Conservation (phyloP, 441 rosid species). For the Biscutella laevigata region DNA sequence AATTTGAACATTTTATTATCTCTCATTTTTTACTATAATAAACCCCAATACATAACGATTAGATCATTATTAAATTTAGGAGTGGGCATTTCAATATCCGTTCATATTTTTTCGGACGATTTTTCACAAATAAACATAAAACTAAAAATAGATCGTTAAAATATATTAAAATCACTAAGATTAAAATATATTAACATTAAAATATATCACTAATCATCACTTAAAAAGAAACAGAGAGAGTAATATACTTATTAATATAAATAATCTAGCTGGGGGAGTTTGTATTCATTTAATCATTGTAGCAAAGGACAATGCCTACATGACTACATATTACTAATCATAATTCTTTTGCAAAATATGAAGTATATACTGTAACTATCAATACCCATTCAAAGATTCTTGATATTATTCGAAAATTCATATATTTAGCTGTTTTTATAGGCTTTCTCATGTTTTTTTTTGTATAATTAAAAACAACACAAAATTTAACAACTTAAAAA, state of each 20-base stretch:
- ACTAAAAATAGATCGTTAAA: too few relatives aligned
- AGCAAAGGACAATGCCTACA: background rate
- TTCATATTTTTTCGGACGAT: too few relatives aligned
- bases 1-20: background rate
- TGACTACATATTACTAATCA: background rate
- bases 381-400: slow-evolving; percentile 19
- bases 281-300: slow-evolving; percentile 17
- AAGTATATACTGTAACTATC: slow-evolving; percentile 1
- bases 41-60: background rate
- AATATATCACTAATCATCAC: too few relatives aligned
- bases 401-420: background rate
- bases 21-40: background rate
- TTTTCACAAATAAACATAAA: too few relatives aligned
- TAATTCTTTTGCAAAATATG: background rate
- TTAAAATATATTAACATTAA: too few relatives aligned
- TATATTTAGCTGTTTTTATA: too few relatives aligned
- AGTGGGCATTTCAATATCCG: too few relatives aligned
- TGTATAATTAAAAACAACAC: background rate
- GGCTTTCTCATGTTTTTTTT: background rate
- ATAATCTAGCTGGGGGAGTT: slow-evolving; percentile 16
- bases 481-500: background rate
- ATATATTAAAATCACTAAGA: too few relatives aligned
- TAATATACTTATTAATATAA: too few relatives aligned
- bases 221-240: too few relatives aligned
- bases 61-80: too few relatives aligned